Base-by-base conservation (phyloP, 2,329 filamentous ascomycete species). In the Penicillium sp. region DNA sequence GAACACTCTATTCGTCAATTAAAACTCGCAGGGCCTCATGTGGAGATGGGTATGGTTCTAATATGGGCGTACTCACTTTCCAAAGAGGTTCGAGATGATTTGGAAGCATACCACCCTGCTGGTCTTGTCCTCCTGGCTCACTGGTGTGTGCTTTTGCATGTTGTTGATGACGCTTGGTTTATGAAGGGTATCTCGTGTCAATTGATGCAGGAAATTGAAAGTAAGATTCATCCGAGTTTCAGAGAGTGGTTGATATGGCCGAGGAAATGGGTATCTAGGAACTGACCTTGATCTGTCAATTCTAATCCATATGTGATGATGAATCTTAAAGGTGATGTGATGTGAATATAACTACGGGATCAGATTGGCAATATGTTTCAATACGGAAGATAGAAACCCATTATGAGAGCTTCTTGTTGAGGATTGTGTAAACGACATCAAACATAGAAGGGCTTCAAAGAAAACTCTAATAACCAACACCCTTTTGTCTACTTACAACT, bases 201-300 rank as follows among this genome's bases (percentile, higher is more conserved):
- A 23, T 16, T 63, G 13, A 16, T 63, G 7, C 36, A 53, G 10
- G 61, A 63, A 43, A 61, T 63, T 47, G 61, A 62, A 38, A 43
- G 18, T 1, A 48, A 59, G 18, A 51, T 61, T 7, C 44, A 60
- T 13, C 56, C 56, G 8, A 47, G 30, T 14, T 62, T 53, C 36
- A 49, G 16, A 14, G 54, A 58, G 16, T 63, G 61, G 61, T 34
- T 63, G 7, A 36, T 27, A 14, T 63, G 61, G 61, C 61, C 61
- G 19, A 62, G 16, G 23, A 51, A 29, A 30, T 59, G 56, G 56
- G 58, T 63, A 16, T 55, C 47, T 45, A 45, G 49, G 30, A 43
- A 40, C 10, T 51, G 55, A 58, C 4, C 23, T 23, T 23, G 5
- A 23, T 5, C 23, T 23, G 23, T 23, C 23, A 23, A 23, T 23